Conservation (phyloP, 1,139 yeast species). For the Yamadazyma dendronema region DNA sequence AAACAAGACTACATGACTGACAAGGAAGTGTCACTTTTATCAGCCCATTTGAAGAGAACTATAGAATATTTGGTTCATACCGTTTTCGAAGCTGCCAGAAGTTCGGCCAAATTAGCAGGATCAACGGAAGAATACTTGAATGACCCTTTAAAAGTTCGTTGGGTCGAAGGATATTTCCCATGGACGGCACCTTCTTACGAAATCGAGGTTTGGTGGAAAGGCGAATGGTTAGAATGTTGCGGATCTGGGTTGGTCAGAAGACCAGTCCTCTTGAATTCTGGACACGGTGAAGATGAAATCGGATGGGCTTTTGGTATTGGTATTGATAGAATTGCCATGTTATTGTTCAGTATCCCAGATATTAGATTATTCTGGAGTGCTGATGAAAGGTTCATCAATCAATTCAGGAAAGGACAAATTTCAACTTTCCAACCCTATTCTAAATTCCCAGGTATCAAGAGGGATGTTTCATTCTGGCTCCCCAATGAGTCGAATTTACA, state of each 20-base stretch:
- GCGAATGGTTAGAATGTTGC: conserved; percentile 96
- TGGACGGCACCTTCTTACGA: conserved; percentile 99
- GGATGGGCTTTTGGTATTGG: conserved; percentile 99
- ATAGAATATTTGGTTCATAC: conserved; percentile 79
- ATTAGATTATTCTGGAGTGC: conserved; percentile 89
- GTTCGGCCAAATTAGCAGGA: conserved; percentile 68
- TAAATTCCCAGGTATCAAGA: conserved; percentile 79
- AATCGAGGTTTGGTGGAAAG: conserved; percentile 98
- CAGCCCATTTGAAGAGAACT: conserved; percentile 80
- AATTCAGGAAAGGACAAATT: conserved; percentile 65
- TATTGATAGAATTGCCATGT: conserved; percentile 92
- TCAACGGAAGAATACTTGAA: conserved; percentile 57
- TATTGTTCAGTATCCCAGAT: conserved; percentile 91
- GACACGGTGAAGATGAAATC: conserved; percentile 55
- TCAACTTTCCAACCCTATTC: conserved; percentile 84
- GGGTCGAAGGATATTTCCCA: conserved; percentile 97
- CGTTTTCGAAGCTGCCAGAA: conserved; percentile 74
- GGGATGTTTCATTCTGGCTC: conserved; percentile 94
- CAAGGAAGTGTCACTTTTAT: conserved; percentile 64
- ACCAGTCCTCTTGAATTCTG: conserved; percentile 72
- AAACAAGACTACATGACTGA: conserved; percentile 75
- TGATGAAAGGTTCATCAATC: conserved; percentile 74
- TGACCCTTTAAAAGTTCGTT: conserved; percentile 81
- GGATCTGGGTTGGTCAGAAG: conserved; percentile 93
- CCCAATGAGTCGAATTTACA: conserved; percentile 54